Conservation (phyloP, 306 rosid species). For the Prosopis cineraria region DNA sequence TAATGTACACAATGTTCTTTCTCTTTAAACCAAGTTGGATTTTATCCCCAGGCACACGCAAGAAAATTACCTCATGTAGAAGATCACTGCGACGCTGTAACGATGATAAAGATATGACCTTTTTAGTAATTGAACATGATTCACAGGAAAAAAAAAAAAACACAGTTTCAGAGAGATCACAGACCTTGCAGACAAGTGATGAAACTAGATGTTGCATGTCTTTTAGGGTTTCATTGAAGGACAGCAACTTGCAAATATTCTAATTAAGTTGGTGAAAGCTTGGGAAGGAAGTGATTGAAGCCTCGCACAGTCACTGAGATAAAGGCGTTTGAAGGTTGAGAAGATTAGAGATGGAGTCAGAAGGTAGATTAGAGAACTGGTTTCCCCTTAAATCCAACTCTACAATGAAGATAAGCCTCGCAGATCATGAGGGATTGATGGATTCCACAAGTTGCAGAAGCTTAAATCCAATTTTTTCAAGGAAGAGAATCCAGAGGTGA, state of each 20-base stretch:
- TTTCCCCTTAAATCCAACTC: not conserved
- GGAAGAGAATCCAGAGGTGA: not conserved
- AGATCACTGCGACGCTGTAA: too few relatives aligned
- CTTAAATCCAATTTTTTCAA: not conserved
- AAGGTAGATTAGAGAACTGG: not conserved
- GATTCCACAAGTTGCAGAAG: not conserved
- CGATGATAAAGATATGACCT: too few relatives aligned
- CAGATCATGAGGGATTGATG: not conserved
- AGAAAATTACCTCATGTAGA: too few relatives aligned
- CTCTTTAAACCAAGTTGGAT: too few relatives aligned
- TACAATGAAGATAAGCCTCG: not conserved
- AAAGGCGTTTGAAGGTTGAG: not conserved
- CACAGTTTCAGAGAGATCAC: too few relatives aligned
- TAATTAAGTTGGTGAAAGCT: not conserved
- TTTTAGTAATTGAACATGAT: too few relatives aligned
- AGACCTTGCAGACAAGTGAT: not conserved
- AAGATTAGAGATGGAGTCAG: not conserved
- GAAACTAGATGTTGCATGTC: not conserved
- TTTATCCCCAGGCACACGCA: too few relatives aligned
- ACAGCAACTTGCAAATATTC: not conserved
- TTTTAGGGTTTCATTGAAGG: not conserved
- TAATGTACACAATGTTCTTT: too few relatives aligned
- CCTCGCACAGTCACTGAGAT: not conserved
- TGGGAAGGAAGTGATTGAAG: not conserved
- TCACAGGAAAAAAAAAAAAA: too few relatives aligned